These are phyloP conservation scores for Colletotrichum simmondsii DNA, from an alignment of 2,329 filamentous ascomycete species.

Conservation along the genomic window DNA sequence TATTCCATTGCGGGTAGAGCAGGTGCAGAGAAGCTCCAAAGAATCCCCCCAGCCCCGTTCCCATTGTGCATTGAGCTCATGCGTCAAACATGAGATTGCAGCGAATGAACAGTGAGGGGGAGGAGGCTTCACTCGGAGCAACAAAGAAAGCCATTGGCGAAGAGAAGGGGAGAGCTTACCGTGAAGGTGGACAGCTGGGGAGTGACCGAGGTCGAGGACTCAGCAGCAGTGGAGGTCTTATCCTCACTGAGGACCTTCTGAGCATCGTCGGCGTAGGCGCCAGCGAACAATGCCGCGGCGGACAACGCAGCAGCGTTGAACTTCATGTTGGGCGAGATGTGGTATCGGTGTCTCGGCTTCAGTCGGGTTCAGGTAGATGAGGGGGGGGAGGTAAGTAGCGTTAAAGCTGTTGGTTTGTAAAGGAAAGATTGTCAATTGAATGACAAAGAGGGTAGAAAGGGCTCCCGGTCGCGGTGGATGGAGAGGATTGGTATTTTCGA, in stretches of 20 bases:
- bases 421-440: constrained; percentile 30
- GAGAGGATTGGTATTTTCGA: constrained; percentile 19
- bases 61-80: constrained; percentile 14
- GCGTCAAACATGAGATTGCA: constrained; percentile 4
- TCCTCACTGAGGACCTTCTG: constrained; percentile 65
- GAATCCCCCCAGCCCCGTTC: constrained; percentile 28
- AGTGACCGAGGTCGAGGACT: constrained; percentile 66
- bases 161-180: constrained; percentile 67
- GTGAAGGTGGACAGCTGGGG: constrained; percentile 85
- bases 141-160: constrained; percentile 5
- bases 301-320: constrained; percentile 82
- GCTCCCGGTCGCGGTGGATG: constrained; percentile 24
- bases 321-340: constrained; percentile 73
- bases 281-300: constrained; percentile 78
- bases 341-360: constrained; percentile 20
- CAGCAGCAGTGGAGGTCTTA: constrained; percentile 51
- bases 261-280: constrained; percentile 75
- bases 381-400: background rate
- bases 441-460: constrained; percentile 22
- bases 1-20: background rate
- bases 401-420: constrained; percentile 22
- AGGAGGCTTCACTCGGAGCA: background rate
- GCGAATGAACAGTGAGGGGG: background rate
- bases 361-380: background rate
- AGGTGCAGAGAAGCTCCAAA: constrained; percentile 10